Percentiles rank a stretch among this genome's conserved stretches.
phyloP scores from a whole-genome alignment of 805 yeast species.

The Pichia kluyveri region DNA sequence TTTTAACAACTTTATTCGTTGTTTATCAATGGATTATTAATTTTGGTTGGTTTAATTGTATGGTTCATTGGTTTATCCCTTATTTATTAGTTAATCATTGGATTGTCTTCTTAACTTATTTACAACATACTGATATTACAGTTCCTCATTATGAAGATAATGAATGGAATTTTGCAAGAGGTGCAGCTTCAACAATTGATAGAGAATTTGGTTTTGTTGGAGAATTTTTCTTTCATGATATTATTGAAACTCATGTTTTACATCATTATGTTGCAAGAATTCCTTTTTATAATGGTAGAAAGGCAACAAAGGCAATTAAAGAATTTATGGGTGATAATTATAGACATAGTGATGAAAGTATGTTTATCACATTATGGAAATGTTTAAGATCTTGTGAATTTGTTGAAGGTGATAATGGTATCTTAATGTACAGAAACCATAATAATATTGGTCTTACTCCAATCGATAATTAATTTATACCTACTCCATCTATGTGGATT shows the following conservation, averaged over 20 bases:
- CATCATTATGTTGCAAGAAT: constrained; percentile 49
- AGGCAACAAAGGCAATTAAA: constrained; percentile 41
- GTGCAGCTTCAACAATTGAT: constrained; percentile 60
- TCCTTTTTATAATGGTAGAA: constrained; percentile 48
- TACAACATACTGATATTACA: constrained; percentile 53
- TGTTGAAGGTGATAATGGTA: constrained; percentile 61
- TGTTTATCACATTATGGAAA: constrained; percentile 53
- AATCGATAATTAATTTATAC: constrained; percentile 1
- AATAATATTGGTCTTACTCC: constrained; percentile 36
- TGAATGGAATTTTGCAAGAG: constrained; percentile 58
- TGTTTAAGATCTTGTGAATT: constrained; percentile 57
- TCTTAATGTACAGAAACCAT: constrained; percentile 56
- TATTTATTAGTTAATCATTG: constrained; percentile 55
- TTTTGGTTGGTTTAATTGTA: constrained; percentile 41
- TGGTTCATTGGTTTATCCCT: constrained; percentile 50
- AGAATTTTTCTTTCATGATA: constrained; percentile 47
- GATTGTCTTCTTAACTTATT: constrained; percentile 54
- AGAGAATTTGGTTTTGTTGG: constrained; percentile 54
- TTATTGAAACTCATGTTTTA: constrained; percentile 49
- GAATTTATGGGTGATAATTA: constrained; percentile 47
- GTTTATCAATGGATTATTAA: constrained; percentile 44
- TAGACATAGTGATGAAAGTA: constrained; percentile 40
- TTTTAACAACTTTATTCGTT: constrained; percentile 32
- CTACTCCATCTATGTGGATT: no score
- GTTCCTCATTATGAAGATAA: constrained; percentile 49